phyloP scores from a whole-genome alignment of 768 basidiomycete species.

The Neoboletus brunneissimus region DNA sequence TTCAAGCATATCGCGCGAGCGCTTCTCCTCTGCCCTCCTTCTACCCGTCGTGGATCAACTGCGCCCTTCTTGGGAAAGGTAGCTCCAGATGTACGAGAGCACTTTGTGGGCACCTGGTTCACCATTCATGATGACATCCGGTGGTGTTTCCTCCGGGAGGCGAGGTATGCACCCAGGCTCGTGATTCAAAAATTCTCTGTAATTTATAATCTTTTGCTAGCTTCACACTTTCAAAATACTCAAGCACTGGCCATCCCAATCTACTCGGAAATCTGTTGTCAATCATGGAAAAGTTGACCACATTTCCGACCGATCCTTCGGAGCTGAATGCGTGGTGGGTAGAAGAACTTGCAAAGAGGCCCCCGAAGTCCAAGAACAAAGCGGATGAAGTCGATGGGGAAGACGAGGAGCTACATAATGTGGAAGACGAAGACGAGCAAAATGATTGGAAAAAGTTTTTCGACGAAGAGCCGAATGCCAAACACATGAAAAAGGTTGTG shows the following conservation, averaged over 20 bases:
- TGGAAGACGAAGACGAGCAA: conserved; percentile 42
- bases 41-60: conserved; percentile 30
- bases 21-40: conserved; percentile 60
- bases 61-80: conserved; percentile 37
- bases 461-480: conserved; percentile 52
- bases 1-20: conserved; percentile 63
- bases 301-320: conserved; percentile 66
- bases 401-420: conserved; percentile 32
- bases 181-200: neutral
- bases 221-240: conserved; percentile 25
- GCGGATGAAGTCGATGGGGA: conserved; percentile 37
- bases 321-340: conserved; percentile 84
- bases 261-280: conserved; percentile 53
- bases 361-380: conserved; percentile 49
- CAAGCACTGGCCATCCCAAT: conserved; percentile 36
- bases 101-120: conserved; percentile 71
- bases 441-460: conserved; percentile 83
- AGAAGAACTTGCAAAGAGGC: conserved; percentile 57
- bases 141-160: conserved; percentile 85
- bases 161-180: conserved; percentile 47
- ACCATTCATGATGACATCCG: conserved; percentile 79
- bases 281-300: conserved; percentile 63
- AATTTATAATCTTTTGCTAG: conserved; percentile 7
- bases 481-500: conserved; percentile 37
- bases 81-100: conserved; percentile 57